phyloP scores from a whole-genome alignment of 495 filamentous ascomycete species.

The Hyaloscypha bicolor region DNA sequence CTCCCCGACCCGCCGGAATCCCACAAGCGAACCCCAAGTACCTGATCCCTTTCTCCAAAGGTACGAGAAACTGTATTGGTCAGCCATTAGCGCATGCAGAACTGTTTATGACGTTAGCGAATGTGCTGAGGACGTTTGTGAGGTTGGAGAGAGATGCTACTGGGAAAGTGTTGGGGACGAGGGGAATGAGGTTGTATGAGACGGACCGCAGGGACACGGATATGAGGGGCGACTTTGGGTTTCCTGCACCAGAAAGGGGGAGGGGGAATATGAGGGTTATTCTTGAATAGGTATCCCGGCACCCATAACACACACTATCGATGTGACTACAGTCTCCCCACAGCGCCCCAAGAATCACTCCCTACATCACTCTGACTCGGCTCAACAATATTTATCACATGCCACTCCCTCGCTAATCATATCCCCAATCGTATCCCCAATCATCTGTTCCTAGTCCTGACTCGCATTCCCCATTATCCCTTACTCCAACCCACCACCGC shows the following conservation, averaged over 20 bases:
- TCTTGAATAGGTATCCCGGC: conserved; percentile 2
- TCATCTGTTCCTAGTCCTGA: too few relatives aligned
- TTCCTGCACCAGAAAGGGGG: conserved; percentile 14
- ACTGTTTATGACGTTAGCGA: conserved; percentile 35
- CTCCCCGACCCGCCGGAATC: conserved; percentile 6
- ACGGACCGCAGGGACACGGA: conserved; percentile 18
- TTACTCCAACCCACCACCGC: too few relatives aligned
- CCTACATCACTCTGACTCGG: not conserved
- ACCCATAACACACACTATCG: too few relatives aligned
- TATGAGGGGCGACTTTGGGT: conserved; percentile 12
- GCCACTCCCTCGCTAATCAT: too few relatives aligned
- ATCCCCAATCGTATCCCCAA: too few relatives aligned
- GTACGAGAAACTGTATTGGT: conserved; percentile 42
- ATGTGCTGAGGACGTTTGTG: conserved; percentile 21
- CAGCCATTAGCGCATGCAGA: conserved; percentile 16
- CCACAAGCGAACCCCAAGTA: conserved; percentile 31
- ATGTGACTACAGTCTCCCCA: not conserved
- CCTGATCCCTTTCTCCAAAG: conserved; percentile 47
- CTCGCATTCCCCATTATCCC: too few relatives aligned
- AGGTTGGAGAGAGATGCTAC: conserved; percentile 11
- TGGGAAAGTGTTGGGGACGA: conserved; percentile 6
- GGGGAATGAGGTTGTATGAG: conserved; percentile 19
- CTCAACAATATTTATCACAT: not conserved
- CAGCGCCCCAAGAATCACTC: not conserved
- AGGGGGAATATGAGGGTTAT: conserved; percentile 19